Evolutionary conservation across 495 filamentous ascomycete species (phyloP).

Genomic region (Parathielavia appendiculata): DNA sequence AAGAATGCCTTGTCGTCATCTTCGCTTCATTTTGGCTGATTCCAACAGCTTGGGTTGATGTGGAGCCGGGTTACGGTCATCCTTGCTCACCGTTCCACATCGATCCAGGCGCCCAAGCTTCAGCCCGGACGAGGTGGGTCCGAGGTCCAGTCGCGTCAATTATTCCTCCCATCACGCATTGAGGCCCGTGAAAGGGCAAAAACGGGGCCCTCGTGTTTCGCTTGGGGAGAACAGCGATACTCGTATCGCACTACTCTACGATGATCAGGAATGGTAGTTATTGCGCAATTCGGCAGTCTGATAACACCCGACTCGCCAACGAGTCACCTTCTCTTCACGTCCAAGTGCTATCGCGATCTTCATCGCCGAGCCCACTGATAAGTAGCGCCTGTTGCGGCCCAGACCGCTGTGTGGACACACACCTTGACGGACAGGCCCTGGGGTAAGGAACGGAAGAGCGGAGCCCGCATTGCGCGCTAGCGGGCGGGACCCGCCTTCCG

Average conservation of each 20-base stretch:
- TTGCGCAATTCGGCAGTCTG: neutral
- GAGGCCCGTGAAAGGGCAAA: neutral
- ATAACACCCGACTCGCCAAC: neutral
- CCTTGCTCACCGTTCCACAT: no score
- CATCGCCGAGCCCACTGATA: conserved; percentile 4
- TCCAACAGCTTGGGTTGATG: conserved; percentile 1
- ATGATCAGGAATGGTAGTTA: neutral
- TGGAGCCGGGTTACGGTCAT: neutral
- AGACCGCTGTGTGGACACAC: neutral
- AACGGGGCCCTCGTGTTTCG: neutral
- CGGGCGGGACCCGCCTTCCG: conserved; percentile 6
- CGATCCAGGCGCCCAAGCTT: no score
- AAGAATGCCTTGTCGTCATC: neutral
- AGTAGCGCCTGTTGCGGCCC: conserved; percentile 6
- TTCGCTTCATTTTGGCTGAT: neutral
- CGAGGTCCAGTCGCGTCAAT: neutral
- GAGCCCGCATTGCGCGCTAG: neutral
- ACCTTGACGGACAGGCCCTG: conserved; percentile 7
- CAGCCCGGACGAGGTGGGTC: no score
- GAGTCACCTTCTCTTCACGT: conserved; percentile 5
- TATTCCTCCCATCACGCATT: neutral
- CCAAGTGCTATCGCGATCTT: conserved; percentile 10
- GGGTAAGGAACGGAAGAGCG: neutral
- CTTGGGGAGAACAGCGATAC: neutral
- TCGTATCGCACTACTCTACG: neutral